Conservation (phyloP, 192 early-diverging fungal species). For the Podila clonocystis region DNA sequence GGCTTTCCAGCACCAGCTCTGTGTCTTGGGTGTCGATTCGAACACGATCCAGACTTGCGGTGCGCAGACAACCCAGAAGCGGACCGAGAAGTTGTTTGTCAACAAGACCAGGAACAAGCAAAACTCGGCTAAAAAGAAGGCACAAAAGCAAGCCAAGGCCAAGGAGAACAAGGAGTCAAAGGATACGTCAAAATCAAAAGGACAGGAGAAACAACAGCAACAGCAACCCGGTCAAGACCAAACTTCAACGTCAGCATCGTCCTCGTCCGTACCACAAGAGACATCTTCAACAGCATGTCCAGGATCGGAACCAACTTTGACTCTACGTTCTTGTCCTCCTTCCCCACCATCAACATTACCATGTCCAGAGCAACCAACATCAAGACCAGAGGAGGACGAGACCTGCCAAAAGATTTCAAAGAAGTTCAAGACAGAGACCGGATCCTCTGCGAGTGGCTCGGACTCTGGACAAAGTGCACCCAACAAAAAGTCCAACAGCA, state of each 20-base stretch:
- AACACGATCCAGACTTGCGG: constrained; percentile 78
- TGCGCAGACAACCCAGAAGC: constrained; percentile 67
- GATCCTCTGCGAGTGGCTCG: constrained; percentile 2
- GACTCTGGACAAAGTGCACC: neutral
- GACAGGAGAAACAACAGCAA: neutral
- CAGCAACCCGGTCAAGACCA: neutral
- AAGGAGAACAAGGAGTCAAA: neutral
- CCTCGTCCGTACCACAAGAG: too few species aligned
- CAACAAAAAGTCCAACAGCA: neutral
- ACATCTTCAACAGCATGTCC: too few species aligned
- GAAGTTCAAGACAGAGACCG: neutral
- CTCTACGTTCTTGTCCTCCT: neutral
- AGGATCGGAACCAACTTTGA: too few species aligned
- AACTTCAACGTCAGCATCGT: too few species aligned
- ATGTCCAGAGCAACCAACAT: neutral
- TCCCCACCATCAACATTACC: neutral
- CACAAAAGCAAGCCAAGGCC: constrained; percentile 5
- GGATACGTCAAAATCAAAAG: neutral
- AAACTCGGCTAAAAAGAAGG: neutral
- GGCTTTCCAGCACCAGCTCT: constrained; percentile 70
- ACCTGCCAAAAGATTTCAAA: neutral
- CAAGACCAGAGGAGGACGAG: neutral
- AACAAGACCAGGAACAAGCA: constrained; percentile 38
- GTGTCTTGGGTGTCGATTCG: constrained; percentile 76
- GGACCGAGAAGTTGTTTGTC: constrained; percentile 58